Percentiles rank a stretch among this genome's conserved stretches.
Evolutionary conservation across 768 basidiomycete genomes (phyloP).

Genomic region (Leccinum pellstonianum): DNA sequence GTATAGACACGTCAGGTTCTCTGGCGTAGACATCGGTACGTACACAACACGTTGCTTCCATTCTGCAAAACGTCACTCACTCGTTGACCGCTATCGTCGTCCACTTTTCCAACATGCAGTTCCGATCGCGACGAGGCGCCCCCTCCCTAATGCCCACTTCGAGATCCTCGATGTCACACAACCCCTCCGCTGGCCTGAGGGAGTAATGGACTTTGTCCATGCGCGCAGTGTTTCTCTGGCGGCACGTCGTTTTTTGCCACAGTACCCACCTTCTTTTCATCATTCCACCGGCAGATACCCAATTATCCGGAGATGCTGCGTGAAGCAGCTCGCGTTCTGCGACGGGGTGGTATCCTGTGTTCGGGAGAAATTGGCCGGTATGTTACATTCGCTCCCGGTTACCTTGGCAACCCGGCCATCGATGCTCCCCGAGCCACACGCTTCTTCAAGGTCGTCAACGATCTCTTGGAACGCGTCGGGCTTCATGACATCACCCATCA

Average conservation of each 20-base stretch:
- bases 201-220: conserved; percentile 67
- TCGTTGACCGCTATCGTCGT: conserved; percentile 2
- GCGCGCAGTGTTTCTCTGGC: conserved; percentile 59
- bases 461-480: conserved; percentile 37
- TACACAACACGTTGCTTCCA: conserved; percentile 15
- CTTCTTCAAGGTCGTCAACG: conserved; percentile 43
- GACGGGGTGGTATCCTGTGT: conserved; percentile 68
- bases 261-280: conserved; percentile 13
- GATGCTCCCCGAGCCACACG: conserved; percentile 27
- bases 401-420: conserved; percentile 24
- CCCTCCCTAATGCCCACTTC: conserved; percentile 59
- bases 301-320: conserved; percentile 52
- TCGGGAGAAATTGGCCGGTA: conserved; percentile 58
- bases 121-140: conserved; percentile 67
- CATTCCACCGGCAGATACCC: conserved; percentile 42
- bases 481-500: conserved; percentile 38
- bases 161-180: conserved; percentile 64
- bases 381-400: conserved; percentile 39
- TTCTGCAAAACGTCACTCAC: conserved; percentile 13
- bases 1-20: conserved; percentile 64
- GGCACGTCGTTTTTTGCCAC: conserved; percentile 41
- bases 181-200: conserved; percentile 48
- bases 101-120: conserved; percentile 40
- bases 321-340: conserved; percentile 64
- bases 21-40: conserved; percentile 77